phyloP scores from a whole-genome alignment of 148 eudicot genomes.

The Persicaria maculosa region DNA sequence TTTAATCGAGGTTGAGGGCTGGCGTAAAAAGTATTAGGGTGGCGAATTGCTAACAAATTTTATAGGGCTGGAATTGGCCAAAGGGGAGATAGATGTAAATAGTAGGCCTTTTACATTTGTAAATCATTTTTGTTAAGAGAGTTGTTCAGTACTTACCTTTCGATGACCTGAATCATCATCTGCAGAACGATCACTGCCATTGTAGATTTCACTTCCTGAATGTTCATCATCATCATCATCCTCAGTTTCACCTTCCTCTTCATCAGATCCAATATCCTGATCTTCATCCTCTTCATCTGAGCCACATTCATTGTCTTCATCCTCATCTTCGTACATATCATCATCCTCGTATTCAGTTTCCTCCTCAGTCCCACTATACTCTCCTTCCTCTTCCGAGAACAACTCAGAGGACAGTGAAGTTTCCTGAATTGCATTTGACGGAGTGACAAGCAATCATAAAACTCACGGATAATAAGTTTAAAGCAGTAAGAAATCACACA shows the following conservation, averaged over 20 bases:
- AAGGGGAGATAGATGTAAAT: not conserved
- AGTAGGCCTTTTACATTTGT: not conserved
- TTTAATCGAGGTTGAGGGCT: not conserved
- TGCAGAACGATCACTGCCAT: conserved; percentile 30
- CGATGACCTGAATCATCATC: conserved; percentile 28
- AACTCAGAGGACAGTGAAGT: conserved; percentile 50
- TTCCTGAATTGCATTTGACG: conserved; percentile 30
- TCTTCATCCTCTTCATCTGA: conserved; percentile 21
- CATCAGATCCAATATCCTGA: conserved; percentile 17
- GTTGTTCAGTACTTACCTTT: conserved; percentile 30
- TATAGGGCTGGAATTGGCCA: not conserved
- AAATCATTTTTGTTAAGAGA: not conserved
- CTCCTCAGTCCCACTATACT: conserved; percentile 74
- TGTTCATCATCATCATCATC: conserved; percentile 31
- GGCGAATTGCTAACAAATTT: not conserved
- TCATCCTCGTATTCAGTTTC: conserved; percentile 37
- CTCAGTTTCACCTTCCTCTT: conserved; percentile 22
- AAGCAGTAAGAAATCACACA: not conserved
- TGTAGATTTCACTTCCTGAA: conserved; percentile 32
- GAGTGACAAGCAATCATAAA: not conserved
- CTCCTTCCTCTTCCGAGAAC: conserved; percentile 79
- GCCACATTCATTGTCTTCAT: conserved; percentile 26
- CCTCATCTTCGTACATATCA: conserved; percentile 37
- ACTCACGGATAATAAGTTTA: not conserved
- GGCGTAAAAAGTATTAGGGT: not conserved